These are phyloP conservation scores for Colletotrichum musicola DNA, from an alignment of 2,329 filamentous ascomycete genomes.

Conservation along the genomic window DNA sequence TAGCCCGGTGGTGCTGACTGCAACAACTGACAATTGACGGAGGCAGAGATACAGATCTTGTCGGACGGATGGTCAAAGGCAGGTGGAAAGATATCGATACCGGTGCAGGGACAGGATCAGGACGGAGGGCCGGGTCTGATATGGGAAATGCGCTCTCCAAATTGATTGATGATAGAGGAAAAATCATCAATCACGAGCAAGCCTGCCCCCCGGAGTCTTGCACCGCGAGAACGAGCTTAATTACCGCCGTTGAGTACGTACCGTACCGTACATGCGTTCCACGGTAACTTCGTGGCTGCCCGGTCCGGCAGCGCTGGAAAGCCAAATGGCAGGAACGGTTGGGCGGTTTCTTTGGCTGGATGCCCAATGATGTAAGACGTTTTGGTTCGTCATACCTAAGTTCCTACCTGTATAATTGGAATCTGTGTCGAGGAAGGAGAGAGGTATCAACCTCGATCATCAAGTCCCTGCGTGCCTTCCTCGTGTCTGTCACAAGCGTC, in stretches of 20 bases:
- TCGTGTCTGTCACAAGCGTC: not conserved
- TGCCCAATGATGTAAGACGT: not conserved
- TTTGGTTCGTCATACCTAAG: not conserved
- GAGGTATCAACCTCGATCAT: not conserved
- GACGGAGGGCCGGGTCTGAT: not conserved
- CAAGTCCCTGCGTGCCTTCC: not conserved
- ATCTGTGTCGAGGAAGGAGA: not conserved
- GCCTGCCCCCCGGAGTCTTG: conserved; percentile 14
- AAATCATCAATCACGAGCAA: not conserved
- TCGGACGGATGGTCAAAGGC: not conserved
- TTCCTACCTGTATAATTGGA: too few species aligned
- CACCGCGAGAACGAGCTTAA: conserved; percentile 26
- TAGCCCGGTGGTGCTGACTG: not conserved
- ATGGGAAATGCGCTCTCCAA: conserved; percentile 4
- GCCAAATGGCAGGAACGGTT: not conserved
- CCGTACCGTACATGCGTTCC: not conserved
- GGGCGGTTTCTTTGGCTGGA: not conserved
- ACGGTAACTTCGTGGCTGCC: not conserved
- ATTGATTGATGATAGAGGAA: conserved; percentile 1
- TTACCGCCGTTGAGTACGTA: conserved; percentile 9
- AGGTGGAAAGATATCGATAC: not conserved
- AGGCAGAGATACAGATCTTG: conserved; percentile 11
- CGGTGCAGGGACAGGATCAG: conserved; percentile 14
- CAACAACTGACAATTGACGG: not conserved
- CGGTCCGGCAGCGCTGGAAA: not conserved